phyloP scores from a whole-genome alignment of 495 filamentous ascomycete species.

The Achaetomiella virescens region DNA sequence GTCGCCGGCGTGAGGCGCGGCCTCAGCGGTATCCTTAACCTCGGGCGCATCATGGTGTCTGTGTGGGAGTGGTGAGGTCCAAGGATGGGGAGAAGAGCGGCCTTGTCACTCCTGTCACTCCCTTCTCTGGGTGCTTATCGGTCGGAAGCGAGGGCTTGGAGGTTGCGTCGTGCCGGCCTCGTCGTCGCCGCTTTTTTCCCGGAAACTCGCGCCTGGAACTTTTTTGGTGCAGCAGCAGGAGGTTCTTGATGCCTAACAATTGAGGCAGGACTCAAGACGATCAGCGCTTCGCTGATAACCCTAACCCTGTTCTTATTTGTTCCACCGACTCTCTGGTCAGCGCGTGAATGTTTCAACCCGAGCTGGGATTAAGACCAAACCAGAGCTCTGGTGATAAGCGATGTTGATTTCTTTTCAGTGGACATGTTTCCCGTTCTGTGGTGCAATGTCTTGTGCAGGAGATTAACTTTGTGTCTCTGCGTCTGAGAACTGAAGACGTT shows the following conservation, averaged over 20 bases:
- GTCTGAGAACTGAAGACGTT: too few species aligned
- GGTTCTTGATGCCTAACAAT: constrained; percentile 15
- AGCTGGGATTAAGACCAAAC: too few species aligned
- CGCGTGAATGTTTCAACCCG: too few species aligned
- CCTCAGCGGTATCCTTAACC: constrained; percentile 39
- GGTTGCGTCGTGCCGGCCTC: constrained; percentile 7
- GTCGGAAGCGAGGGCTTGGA: constrained; percentile 2
- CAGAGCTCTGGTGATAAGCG: too few species aligned
- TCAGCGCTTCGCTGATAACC: neutral
- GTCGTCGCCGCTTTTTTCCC: constrained; percentile 14
- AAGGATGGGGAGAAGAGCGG: neutral
- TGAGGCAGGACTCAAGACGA: constrained; percentile 9
- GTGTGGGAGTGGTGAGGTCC: neutral
- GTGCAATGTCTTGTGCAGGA: too few species aligned
- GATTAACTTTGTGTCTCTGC: too few species aligned
- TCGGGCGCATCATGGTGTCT: constrained; percentile 37
- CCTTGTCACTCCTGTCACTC: neutral
- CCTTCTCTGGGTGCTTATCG: neutral
- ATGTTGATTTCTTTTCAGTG: too few species aligned
- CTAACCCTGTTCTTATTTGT: constrained; percentile 6
- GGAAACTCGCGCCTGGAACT: constrained; percentile 10
- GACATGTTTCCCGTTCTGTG: too few species aligned
- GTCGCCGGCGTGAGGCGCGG: constrained; percentile 11
- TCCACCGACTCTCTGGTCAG: neutral
- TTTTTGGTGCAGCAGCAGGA: constrained; percentile 10